phyloP scores from a whole-genome alignment of 2,329 filamentous ascomycete species.

The Clonostachys sp. region DNA sequence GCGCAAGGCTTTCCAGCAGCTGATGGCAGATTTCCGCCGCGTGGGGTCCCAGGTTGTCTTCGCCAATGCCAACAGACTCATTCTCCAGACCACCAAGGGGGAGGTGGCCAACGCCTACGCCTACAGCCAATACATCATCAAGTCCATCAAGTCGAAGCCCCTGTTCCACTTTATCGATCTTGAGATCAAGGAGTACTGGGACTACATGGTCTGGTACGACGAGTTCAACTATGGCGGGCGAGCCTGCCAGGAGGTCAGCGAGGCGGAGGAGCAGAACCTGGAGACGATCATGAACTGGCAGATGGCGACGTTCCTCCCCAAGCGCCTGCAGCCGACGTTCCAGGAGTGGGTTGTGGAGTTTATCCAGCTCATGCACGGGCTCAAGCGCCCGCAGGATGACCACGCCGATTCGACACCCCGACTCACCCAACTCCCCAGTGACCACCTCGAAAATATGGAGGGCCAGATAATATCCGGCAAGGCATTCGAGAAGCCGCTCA shows the following conservation, averaged over 20 bases:
- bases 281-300: conserved; percentile 99
- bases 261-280: conserved; percentile 67
- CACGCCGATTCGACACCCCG: conserved; percentile 45
- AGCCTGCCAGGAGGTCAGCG: conserved; percentile 77
- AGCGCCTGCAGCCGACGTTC: conserved; percentile 76
- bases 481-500: conserved; percentile 80
- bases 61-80: conserved; percentile 80
- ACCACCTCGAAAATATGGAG: conserved; percentile 53
- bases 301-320: conserved; percentile 81
- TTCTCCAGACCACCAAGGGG: conserved; percentile 93
- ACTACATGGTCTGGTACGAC: conserved; percentile 98
- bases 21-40: conserved; percentile 93
- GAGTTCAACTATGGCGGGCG: conserved; percentile 98
- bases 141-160: conserved; percentile 92
- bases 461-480: conserved; percentile 68
- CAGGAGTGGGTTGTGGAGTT: conserved; percentile 93
- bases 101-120: conserved; percentile 96
- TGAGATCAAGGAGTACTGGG: conserved; percentile 98
- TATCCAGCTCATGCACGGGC: conserved; percentile 84
- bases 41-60: conserved; percentile 97
- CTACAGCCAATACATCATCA: conserved; percentile 96
- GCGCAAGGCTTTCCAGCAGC: conserved; percentile 90
- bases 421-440: conserved; percentile 57
- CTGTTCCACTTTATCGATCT: conserved; percentile 97
- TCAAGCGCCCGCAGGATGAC: conserved; percentile 63